Percentiles rank a stretch among this genome's conserved stretches.
These are phyloP conservation scores for Russula foetens DNA, from an alignment of 768 basidiomycete species.

Conservation along the genomic window DNA sequence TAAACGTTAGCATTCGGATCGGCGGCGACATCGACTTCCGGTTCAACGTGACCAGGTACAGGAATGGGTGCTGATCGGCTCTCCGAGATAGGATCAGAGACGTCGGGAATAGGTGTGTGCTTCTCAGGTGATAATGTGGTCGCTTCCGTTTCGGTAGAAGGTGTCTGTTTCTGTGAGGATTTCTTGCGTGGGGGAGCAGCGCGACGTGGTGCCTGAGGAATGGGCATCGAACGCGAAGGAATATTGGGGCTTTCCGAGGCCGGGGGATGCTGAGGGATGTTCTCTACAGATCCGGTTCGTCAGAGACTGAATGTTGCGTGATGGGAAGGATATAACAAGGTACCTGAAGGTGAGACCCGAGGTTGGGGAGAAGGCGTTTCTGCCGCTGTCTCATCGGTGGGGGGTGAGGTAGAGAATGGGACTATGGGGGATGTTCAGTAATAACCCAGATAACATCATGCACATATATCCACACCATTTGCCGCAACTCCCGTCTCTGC, in stretches of 20 bases:
- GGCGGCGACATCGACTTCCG: background rate
- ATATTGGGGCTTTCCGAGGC: constrained; percentile 2
- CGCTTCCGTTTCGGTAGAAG: background rate
- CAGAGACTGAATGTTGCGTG: background rate
- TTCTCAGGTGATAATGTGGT: background rate
- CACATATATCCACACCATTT: constrained; percentile 8
- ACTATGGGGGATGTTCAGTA: background rate
- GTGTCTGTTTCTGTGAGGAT: background rate
- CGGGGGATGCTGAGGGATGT: background rate
- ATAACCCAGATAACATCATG: background rate
- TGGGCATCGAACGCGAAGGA: constrained; percentile 25
- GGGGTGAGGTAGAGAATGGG: constrained; percentile 4
- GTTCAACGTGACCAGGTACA: background rate
- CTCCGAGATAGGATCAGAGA: background rate
- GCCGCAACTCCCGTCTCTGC: background rate
- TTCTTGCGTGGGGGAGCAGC: constrained; percentile 30
- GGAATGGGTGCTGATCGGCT: background rate
- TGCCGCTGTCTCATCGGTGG: background rate
- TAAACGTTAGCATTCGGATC: background rate
- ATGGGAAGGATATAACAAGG: background rate
- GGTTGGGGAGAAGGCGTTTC: background rate
- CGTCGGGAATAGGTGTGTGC: background rate
- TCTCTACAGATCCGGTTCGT: constrained; percentile 2
- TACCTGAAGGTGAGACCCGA: background rate
- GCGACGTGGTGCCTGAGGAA: constrained; percentile 31